Base-by-base conservation (phyloP, 2,329 filamentous ascomycete species). In the Ramularia endophylla region DNA sequence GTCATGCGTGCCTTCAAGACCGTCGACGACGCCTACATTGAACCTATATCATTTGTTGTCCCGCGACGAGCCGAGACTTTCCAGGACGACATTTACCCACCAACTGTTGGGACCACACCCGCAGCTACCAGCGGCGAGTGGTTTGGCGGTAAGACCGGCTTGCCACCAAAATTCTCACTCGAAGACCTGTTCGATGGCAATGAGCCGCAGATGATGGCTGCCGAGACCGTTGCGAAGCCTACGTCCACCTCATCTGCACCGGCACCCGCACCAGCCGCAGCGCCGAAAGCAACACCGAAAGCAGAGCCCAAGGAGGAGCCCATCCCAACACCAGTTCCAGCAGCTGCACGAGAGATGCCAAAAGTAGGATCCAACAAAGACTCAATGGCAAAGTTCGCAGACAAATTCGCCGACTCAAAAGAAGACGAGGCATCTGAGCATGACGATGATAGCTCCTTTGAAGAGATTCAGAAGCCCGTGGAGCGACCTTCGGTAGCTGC, bases 1-100 rank as follows among this genome's bases (percentile, higher is more conserved):
- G 78, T 95, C 39, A 89, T 94, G 75, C 83, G 89, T 54, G 89
- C 85, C 31, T 98, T 86, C 79, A 98, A 98, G 77, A 97, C 92
- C 0, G 86, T 97, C 64, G 94, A 89, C 66, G 92, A 98, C 63
- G 66, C 72, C 34, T 95, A 94, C 69, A 87, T 98, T 56, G 92
- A 98, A 68, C 92, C 92, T 29, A 85, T 98, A 60, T 95, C 92
- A 2, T 98, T 98, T 70, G 94, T 94, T 40, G 92, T 97, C 2
- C 92, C 92, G 36, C 81, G 92, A 50, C 81, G 92, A 50, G 87
- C 92, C 41, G 88, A 95, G 66, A 87, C 84, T 38, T 95, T 95
- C 79, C 90, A 97, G 69, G 87, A 88, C 47, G 92, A 98, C 61
- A 95, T 98, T 58, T 98, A 87, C 66, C 92, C 90, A 30, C 90